Conservation (phyloP, 2,329 filamentous ascomycete species). For the Teratosphaeriaceae sp. region DNA sequence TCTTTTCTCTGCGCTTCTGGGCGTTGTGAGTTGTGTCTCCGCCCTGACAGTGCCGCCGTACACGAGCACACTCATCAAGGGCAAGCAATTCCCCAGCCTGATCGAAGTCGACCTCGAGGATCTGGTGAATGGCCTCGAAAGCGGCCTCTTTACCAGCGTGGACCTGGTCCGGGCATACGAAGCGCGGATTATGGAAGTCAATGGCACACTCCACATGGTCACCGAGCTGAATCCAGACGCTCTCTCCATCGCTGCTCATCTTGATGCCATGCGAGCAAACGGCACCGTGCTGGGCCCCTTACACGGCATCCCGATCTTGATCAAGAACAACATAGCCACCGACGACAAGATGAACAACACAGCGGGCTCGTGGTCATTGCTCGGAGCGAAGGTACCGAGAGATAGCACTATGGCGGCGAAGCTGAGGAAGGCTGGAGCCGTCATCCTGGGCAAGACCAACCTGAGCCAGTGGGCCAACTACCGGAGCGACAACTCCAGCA, state of each 20-base stretch:
- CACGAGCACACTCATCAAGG: conserved; percentile 11
- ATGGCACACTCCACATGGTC: conserved; percentile 46
- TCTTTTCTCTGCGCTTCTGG: conserved; percentile 6
- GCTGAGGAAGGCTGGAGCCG: conserved; percentile 53
- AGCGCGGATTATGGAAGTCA: conserved; percentile 47
- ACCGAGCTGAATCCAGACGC: conserved; percentile 53
- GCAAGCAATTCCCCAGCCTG: conserved; percentile 32
- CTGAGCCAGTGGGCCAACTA: conserved; percentile 61
- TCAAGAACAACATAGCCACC: conserved; percentile 64
- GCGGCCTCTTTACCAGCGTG: conserved; percentile 49
- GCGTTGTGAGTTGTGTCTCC: conserved; percentile 7
- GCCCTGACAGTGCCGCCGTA: conserved; percentile 12
- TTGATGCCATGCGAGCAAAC: conserved; percentile 44
- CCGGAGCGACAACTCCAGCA: conserved; percentile 49
- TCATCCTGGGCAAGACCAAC: conserved; percentile 62
- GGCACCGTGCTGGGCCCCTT: conserved; percentile 47
- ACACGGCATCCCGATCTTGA: conserved; percentile 58
- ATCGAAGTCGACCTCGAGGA: conserved; percentile 48
- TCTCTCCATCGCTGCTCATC: conserved; percentile 39
- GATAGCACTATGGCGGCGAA: conserved; percentile 56
- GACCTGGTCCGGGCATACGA: conserved; percentile 52
- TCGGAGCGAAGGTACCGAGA: conserved; percentile 50
- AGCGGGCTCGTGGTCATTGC: conserved; percentile 57
- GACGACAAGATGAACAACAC: conserved; percentile 57
- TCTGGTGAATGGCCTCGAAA: conserved; percentile 43